Conservation (phyloP, 768 basidiomycete species). For the Trametes villosa region DNA sequence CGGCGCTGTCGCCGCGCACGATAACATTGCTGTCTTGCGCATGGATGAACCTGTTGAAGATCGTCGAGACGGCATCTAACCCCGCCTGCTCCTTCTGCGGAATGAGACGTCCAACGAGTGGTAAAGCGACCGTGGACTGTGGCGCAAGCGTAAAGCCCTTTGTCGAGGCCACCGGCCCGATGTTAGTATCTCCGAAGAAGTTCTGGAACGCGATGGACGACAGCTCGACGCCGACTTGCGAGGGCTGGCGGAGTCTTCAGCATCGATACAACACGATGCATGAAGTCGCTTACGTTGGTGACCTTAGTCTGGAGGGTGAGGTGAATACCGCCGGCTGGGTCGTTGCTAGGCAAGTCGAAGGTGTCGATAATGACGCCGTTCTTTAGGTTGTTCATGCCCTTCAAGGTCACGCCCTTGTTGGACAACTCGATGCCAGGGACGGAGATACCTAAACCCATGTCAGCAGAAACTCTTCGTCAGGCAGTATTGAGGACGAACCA, state of each 20-base stretch:
- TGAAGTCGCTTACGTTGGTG: slow-evolving; percentile 52
- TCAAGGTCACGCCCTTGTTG: slow-evolving; percentile 62
- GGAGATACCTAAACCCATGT: slow-evolving; percentile 66
- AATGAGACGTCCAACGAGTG: slow-evolving; percentile 64
- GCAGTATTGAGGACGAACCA: background rate
- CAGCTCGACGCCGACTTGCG: slow-evolving; percentile 73
- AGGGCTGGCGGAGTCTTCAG: slow-evolving; percentile 50
- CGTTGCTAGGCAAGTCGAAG: slow-evolving; percentile 72
- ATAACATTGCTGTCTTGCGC: slow-evolving; percentile 62
- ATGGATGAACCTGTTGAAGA: slow-evolving; percentile 76
- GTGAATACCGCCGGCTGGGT: slow-evolving; percentile 72
- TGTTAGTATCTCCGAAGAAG: slow-evolving; percentile 53
- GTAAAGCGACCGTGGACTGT: slow-evolving; percentile 51
- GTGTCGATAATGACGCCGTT: slow-evolving; percentile 63
- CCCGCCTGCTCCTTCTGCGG: slow-evolving; percentile 59
- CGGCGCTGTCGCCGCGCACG: slow-evolving; percentile 63
- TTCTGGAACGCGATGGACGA: slow-evolving; percentile 65
- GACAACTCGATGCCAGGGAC: slow-evolving; percentile 59
- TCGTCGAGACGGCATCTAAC: slow-evolving; percentile 58
- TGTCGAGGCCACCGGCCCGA: slow-evolving; percentile 60
- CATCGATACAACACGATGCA: background rate
- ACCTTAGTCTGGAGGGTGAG: slow-evolving; percentile 64
- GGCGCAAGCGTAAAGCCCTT: slow-evolving; percentile 59
- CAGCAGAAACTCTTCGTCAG: no score
- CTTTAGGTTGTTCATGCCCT: slow-evolving; percentile 72